Conservation (phyloP, 2,329 filamentous ascomycete genomes). For the Beauveria caledonica region DNA sequence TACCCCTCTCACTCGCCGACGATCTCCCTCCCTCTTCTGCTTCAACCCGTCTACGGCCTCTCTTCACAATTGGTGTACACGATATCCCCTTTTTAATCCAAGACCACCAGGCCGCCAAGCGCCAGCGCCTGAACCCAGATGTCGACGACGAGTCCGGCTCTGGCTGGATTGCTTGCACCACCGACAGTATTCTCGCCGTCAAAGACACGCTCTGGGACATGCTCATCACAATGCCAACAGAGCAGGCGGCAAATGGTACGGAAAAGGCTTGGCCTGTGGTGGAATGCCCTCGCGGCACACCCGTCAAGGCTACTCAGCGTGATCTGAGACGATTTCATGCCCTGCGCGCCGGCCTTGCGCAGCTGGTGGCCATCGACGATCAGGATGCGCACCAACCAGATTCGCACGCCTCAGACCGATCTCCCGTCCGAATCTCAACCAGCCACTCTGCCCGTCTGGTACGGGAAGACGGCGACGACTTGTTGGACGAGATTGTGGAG, state of each 20-base stretch:
- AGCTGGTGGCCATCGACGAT: conserved; percentile 26
- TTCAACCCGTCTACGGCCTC: conserved; percentile 60
- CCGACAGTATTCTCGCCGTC: conserved; percentile 82
- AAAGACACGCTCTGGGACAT: conserved; percentile 86
- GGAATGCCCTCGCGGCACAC: conserved; percentile 53
- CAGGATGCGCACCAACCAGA: conserved; percentile 20
- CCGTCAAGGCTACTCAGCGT: conserved; percentile 79
- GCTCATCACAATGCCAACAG: conserved; percentile 70
- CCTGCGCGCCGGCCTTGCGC: conserved; percentile 55
- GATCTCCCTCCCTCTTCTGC: conserved; percentile 56
- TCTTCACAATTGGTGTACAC: conserved; percentile 92
- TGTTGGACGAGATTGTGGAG: conserved; percentile 50
- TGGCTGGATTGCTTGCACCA: conserved; percentile 92
- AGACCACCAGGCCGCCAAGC: conserved; percentile 43
- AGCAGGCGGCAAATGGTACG: conserved; percentile 47
- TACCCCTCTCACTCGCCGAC: conserved; percentile 66
- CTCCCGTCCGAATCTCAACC: conserved; percentile 20
- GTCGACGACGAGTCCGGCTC: conserved; percentile 40
- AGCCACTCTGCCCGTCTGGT: conserved; percentile 20
- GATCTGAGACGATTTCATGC: conserved; percentile 74
- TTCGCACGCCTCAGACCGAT: conserved; percentile 21
- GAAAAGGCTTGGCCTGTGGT: conserved; percentile 69
- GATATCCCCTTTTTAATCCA: conserved; percentile 74
- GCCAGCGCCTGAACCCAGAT: conserved; percentile 27
- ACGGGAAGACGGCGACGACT: conserved; percentile 36